Base-by-base conservation (phyloP, 495 filamentous ascomycete species). In the Hyaloscypha hepaticicola region DNA sequence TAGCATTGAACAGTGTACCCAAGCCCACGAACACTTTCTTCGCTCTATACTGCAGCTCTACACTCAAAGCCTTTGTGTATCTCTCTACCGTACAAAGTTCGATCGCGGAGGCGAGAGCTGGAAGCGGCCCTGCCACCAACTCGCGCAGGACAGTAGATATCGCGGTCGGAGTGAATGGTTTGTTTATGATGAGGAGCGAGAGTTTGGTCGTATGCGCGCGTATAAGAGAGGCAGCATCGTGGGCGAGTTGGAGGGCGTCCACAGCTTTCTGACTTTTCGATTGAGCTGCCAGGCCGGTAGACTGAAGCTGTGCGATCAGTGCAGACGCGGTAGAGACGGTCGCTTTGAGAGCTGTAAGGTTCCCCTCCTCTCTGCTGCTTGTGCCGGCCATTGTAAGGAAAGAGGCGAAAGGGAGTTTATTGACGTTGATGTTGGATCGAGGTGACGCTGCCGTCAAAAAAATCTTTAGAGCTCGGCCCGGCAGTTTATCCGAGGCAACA, bases 161-260 rank as follows among this genome's bases (percentile, higher is more conserved):
- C 16, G 91, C 93, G 0, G 89, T 84, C 5, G 88, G 85, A 0
- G 92, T 92, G 74, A 96, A 95, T 0, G 93, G 93, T 19, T 88
- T 83, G 61, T 87, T 95, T 69, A 96, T 90, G 2, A 93, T 83
- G 1, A 97, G 83, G 19, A 97, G 86, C 0, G 90, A 92, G 26
- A 97, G 82, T 57, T 95, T 96, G 33, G 93, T 97, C 6, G 87
- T 84, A 69, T 96, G 92, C 0, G 93, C 89, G 70, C 82, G 86
- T 52, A 97, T 84, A 4, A 92, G 78, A 25, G 78, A 79, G 1
- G 89, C 81, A 1, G 87, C 81, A 68, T 87, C 84, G 67, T 83
- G 80, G 22, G 93, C 85, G 60, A 93, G 78, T 73, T 79, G 65
- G 69, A 91, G 79, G 33, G 84, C 79, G 64, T 85, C 80, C 48